Evolutionary conservation across 352 stramenopile species (phyloP), one percentile per base, ranked within the genome.

Genomic region (Blastocystis sp.): DNA sequence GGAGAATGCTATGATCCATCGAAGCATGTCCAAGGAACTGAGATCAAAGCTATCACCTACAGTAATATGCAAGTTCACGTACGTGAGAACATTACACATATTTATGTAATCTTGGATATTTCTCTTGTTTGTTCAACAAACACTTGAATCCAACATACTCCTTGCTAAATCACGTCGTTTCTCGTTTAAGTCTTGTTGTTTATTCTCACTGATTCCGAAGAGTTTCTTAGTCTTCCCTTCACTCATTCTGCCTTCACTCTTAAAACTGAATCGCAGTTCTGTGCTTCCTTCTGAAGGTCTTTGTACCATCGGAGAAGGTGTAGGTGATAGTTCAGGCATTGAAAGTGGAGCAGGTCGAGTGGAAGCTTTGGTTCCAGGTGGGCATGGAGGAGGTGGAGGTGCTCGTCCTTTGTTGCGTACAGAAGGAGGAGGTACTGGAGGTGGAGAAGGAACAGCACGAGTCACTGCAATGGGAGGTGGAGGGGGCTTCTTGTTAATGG

Each of bases 41-140:
- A 94, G 77, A 88, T 94, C 27, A 94, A 94, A 81, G 92, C 92
- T 3, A 92, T 94, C 54, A 94, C 92, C 4, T 94, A 93, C 77
- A 93, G 89, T 86, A 92, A 91, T 77, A 94, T 94, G 92, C 91
- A 93, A 88, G 89, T 93, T 56, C 81, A 89, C n/a, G 71, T 90
- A 58, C 7, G 83, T 73, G 27, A 74, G 19, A 73, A 89, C 65
- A 29, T 19, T 3, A 57, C 49, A 32, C 88, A 91, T 59, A 86
- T 91, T 35, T 91, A 90, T 69, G 90, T 91, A 11, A 91, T 91
- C 43, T 81, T 91, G 1, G 90, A 91, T 71, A 91, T 91, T 59
- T 91, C n/a, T 3, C 16, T 9, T 77, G 65, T 87, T 78, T 74
- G 37, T 78, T 78, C 1, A 49, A 65, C 65, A 87, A 87, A 87